A percentile compares a stretch with the other conserved stretches of the same genome.
Evolutionary conservation across 1,284 basidiomycete genomes (phyloP).

Genomic region (Tausonia pullulans): DNA sequence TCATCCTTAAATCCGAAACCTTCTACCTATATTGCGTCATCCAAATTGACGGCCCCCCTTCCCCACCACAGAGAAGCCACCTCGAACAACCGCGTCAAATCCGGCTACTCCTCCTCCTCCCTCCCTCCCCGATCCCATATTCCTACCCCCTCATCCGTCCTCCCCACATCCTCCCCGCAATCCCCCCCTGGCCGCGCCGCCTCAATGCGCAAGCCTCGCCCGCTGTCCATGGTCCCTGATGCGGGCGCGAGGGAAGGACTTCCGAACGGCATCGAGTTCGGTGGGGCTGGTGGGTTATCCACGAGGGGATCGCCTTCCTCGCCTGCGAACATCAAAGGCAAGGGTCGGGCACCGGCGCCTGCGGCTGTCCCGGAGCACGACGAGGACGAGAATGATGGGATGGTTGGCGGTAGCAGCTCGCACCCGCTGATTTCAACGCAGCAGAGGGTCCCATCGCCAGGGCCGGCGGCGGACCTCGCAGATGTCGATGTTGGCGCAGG

Average conservation of each 20-base stretch:
- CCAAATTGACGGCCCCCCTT: background rate
- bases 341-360: no score
- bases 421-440: no score
- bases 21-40: background rate
- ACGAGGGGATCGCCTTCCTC: no score
- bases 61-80: constrained; percentile 7
- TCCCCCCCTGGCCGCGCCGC: background rate
- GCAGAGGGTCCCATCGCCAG: background rate
- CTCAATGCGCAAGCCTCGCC: background rate
- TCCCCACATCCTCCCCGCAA: background rate
- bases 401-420: no score
- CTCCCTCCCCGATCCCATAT: background rate
- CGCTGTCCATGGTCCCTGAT: background rate
- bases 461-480: background rate
- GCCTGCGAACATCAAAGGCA: no score
- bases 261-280: constrained; percentile 9
- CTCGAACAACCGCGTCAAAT: constrained; percentile 14
- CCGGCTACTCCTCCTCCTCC: background rate
- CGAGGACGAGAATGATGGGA: no score
- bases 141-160: background rate
- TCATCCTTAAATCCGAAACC: background rate
- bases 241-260: constrained; percentile 6
- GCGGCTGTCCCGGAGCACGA: no score
- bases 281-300: background rate
- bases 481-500: background rate